Percentiles rank a stretch among this genome's conserved stretches.
These are phyloP conservation scores for Iris macrosiphon DNA, from an alignment of 106 monocot genomes.

Conservation along the genomic window DNA sequence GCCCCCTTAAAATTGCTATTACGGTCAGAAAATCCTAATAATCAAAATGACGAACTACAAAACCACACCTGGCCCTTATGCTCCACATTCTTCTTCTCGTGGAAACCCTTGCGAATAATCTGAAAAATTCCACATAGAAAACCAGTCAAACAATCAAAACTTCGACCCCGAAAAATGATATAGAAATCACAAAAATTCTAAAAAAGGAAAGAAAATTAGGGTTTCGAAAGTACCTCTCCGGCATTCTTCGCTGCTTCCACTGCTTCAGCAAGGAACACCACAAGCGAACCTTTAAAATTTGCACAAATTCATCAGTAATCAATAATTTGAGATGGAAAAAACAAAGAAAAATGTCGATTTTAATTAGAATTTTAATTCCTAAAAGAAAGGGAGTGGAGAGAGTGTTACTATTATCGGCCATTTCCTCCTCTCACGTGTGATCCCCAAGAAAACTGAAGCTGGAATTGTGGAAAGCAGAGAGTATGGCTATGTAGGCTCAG, in stretches of 20 bases:
- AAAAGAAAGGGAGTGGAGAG: not conserved
- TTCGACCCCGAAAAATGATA: not conserved
- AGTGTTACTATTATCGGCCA: slow-evolving; percentile 1
- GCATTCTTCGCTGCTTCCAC: slow-evolving; percentile 50
- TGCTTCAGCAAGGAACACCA: slow-evolving; percentile 39
- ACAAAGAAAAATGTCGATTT: not conserved
- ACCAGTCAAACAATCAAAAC: slow-evolving; percentile 1
- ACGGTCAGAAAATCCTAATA: not conserved
- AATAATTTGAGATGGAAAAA: not conserved
- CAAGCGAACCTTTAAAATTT: slow-evolving; percentile 6
- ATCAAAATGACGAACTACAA: not conserved
- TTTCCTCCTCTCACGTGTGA: too few species aligned
- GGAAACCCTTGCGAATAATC: slow-evolving; percentile 68
- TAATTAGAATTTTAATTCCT: too few species aligned
- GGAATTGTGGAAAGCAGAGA: too few species aligned
- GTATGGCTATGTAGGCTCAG: too few species aligned
- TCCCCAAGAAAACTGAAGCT: too few species aligned
- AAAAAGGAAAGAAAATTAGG: not conserved
- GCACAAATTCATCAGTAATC: not conserved
- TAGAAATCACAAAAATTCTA: not conserved
- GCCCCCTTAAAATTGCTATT: too few species aligned
- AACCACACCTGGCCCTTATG: slow-evolving; percentile 66
- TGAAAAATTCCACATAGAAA: slow-evolving; percentile 9
- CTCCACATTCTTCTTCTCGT: slow-evolving; percentile 81
- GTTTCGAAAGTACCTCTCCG: slow-evolving; percentile 32